A percentile compares a stretch with the other conserved stretches of the same genome.
These are phyloP conservation scores for Erigeron canadensis DNA, from an alignment of 129 eudicot genomes.

Conservation along the genomic window DNA sequence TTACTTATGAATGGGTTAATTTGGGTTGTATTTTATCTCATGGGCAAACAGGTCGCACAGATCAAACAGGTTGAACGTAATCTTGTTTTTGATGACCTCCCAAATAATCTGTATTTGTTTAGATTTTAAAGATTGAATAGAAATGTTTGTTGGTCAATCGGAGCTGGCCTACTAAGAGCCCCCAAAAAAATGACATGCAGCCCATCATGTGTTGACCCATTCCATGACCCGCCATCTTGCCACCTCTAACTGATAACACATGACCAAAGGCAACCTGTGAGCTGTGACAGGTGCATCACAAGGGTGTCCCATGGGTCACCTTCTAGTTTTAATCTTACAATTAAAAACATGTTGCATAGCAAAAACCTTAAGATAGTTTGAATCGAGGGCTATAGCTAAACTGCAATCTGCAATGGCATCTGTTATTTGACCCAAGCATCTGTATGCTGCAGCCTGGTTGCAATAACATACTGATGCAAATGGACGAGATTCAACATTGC, in stretches of 20 bases:
- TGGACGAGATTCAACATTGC: conserved; percentile 78
- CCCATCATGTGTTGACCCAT: not conserved
- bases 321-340: not conserved
- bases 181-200: not conserved
- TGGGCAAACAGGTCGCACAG: not conserved
- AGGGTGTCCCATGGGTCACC: not conserved
- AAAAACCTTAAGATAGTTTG: conserved; percentile 76
- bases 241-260: conserved; percentile 1
- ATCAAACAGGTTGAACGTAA: not conserved
- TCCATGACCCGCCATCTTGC: not conserved
- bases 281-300: not conserved
- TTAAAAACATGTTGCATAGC: not conserved
- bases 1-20: not conserved
- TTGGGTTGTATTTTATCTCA: not conserved
- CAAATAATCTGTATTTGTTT: not conserved
- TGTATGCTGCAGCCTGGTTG: conserved; percentile 94
- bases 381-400: conserved; percentile 91
- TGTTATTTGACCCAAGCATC: conserved; percentile 69
- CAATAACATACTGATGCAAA: conserved; percentile 87
- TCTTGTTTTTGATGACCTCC: not conserved
- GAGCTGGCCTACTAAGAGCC: not conserved
- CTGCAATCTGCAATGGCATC: conserved; percentile 97
- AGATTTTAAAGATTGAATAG: not conserved
- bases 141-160: not conserved
- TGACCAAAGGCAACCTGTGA: not conserved